phyloP scores from a whole-genome alignment of 306 rosid species.

The Malus sieversii region DNA sequence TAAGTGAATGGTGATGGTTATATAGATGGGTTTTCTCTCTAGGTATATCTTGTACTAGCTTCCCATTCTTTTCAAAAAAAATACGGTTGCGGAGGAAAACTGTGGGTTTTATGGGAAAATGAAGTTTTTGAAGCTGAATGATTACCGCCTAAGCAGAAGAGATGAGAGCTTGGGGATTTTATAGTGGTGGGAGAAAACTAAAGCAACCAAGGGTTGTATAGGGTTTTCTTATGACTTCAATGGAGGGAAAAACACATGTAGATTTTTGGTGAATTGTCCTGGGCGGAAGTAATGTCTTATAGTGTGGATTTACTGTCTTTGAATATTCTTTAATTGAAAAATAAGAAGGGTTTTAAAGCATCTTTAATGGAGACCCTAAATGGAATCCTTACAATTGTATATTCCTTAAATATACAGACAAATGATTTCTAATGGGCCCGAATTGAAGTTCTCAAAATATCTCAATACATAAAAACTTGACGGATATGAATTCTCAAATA shows the following conservation, averaged over 20 bases:
- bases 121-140: neutral
- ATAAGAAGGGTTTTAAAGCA: neutral
- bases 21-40: neutral
- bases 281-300: neutral
- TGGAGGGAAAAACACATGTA: neutral
- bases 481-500: too few species aligned
- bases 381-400: too few species aligned
- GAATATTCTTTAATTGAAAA: constrained; percentile 3
- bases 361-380: too few species aligned
- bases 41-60: neutral
- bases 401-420: too few species aligned
- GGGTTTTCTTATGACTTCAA: neutral
- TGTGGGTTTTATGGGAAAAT: neutral
- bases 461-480: too few species aligned
- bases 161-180: constrained; percentile 7
- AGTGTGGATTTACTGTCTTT: neutral
- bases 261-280: neutral
- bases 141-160: constrained; percentile 1
- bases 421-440: too few species aligned
- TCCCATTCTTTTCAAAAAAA: neutral
- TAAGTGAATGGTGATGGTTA: neutral
- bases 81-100: neutral
- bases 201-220: neutral
- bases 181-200: neutral
- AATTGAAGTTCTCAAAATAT: too few species aligned